Evolutionary conservation across 2,329 filamentous ascomycete genomes (phyloP).

Genomic region (Colletotrichum tropicale): DNA sequence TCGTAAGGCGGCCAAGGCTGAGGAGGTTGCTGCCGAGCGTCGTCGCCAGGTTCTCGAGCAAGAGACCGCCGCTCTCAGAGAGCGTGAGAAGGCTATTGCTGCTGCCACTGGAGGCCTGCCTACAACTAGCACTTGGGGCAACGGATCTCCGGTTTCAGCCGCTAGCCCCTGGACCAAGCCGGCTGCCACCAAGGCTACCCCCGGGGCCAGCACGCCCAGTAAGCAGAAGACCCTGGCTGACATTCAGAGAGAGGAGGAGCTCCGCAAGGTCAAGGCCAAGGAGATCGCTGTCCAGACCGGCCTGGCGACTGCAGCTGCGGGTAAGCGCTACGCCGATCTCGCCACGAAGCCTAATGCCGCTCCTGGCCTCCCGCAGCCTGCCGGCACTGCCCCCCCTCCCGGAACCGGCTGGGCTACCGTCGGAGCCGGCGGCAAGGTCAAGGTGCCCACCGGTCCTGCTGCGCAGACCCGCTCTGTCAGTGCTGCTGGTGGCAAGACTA

Average conservation of each 20-base stretch:
- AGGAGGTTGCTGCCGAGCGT: slow-evolving; percentile 78
- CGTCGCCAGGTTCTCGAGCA: slow-evolving; percentile 82
- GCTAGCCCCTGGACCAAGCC: slow-evolving; percentile 73
- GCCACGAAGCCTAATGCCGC: slow-evolving; percentile 63
- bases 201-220: slow-evolving; percentile 28
- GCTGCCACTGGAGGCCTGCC: slow-evolving; percentile 76
- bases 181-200: slow-evolving; percentile 46
- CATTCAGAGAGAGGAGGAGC: slow-evolving; percentile 96
- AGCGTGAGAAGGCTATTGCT: slow-evolving; percentile 63
- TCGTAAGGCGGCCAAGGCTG: slow-evolving; percentile 86
- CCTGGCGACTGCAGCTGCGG: slow-evolving; percentile 51
- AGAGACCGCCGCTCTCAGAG: slow-evolving; percentile 66
- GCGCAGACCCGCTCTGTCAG: slow-evolving; percentile 53
- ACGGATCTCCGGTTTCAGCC: slow-evolving; percentile 71
- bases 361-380: slow-evolving; percentile 39
- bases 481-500: slow-evolving; percentile 44
- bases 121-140: slow-evolving; percentile 88
- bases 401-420: slow-evolving; percentile 87
- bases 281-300: slow-evolving; percentile 54
- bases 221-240: slow-evolving; percentile 91
- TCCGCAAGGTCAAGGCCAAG: slow-evolving; percentile 78
- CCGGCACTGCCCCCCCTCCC: slow-evolving; percentile 45
- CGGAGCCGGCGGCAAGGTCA: slow-evolving; percentile 90
- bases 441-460: slow-evolving; percentile 68
- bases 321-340: slow-evolving; percentile 94